Evolutionary conservation across 1,284 basidiomycete genomes (phyloP), one percentile per base, ranked within the genome.

Genomic region (Naganishia sp.): DNA sequence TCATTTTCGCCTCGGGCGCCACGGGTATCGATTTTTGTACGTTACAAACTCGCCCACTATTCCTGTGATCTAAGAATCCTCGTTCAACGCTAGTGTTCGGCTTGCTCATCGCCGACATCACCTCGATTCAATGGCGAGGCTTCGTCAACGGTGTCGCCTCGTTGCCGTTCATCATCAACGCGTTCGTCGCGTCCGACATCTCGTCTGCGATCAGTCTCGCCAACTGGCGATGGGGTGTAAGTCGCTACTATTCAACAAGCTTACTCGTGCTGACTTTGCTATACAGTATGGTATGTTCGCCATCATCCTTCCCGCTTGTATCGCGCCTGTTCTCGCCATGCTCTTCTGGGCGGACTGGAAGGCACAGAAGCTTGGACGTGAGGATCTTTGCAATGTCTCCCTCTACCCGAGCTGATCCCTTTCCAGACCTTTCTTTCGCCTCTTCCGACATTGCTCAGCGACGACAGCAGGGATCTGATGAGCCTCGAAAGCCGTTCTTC

Each of bases 81-180:
- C 7, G 43, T 28, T 21, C 5, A 15, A 13, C 17, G 35, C 7
- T 35, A 67, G 67, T 68, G 42, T 63, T 57, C 28, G 58, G 63
- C 21, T 71, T 76, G 68, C 64, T 76, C 39, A 66, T 77, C 62
- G 89, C 88, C 18, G 90, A 92, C 73, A 86, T 89, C 67, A 90
- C 90, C 3, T 87, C 86, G 1, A 84, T 90, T 18, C 84, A 86
- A 75, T 91, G 88, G 88, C 84, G 90, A 62, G 89, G 88, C 6
- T 80, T 90, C 15, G 84, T 88, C 32, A 83, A 85, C 4, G 89
- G 87, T n/a, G 80, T 90, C 11, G 84, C 88, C 31, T 84, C 85
- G 83, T 85, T 76, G 80, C 83, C 52, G 4, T 90, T 87, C 76
- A 83, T 92, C 70, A 63, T 73, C 58, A 76, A 72, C 68, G 72